Base-by-base conservation (phyloP, 2,329 filamentous ascomycete genomes). In the Chaetomium globosum region DNA sequence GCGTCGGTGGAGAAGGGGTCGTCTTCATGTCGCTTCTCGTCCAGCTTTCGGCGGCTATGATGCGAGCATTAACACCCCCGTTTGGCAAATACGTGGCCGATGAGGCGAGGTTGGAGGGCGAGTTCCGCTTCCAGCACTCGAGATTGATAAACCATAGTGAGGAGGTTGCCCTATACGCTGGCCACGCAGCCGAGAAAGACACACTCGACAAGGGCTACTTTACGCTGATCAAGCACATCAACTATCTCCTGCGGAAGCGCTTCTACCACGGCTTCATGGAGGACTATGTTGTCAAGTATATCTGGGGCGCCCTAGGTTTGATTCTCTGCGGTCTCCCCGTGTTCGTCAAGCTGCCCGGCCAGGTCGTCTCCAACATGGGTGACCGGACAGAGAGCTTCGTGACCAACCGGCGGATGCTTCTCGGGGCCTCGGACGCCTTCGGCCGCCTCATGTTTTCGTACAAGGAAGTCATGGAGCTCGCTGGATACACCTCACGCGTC, bases 231-330 rank as follows among this genome's bases (percentile, higher is more conserved):
- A 98, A 97, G 79, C 95, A 99, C 78, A 94, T 99, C 75, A 99
- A 99, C 77, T 89, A 96, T 74, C 97, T 98, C 70, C 80, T 99
- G 67, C 86, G 93, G 48, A 85, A 92, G 68, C 87, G 95, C 57
- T 91, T 99, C 76, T 98, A 98, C 77, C 94, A 99, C 76, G 94
- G 93, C n/a, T 89, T 99, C 73, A 97, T 98, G 94, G 95, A 99
- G 76, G 95, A 99, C 77, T 99, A 97, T 77, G 92, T 98, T 65
- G 97, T 99, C 78, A 99, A 99, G 78, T 99, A 99, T 76, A 95
- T 98, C 79, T 99, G 95, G 95, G 95, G 95, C 49, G 94, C 95
- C 2, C 78, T 99, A 52, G 95, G 95, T 1, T 83, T 99, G 69
- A 78, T 97, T 69, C 87, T 99, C 10, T 99, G 95, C 81, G 96